phyloP scores from a whole-genome alignment of 2,329 filamentous ascomycete genomes.

The Colletotrichum noveboracense region DNA sequence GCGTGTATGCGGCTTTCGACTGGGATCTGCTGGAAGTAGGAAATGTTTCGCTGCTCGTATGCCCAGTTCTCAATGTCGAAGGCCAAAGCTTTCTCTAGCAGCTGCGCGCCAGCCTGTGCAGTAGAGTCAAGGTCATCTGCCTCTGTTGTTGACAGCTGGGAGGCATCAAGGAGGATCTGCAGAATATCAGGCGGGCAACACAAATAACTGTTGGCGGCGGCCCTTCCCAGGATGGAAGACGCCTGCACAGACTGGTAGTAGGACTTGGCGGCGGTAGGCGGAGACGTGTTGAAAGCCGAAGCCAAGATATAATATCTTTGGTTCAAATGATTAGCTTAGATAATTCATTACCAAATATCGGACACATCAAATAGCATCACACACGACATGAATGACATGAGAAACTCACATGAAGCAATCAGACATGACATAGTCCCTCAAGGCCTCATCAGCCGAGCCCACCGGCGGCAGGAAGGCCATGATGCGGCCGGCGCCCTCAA shows the following conservation, averaged over 20 bases:
- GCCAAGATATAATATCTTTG: slow-evolving; percentile 50
- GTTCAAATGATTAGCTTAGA: not conserved
- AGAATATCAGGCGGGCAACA: slow-evolving; percentile 51
- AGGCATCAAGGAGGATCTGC: slow-evolving; percentile 47
- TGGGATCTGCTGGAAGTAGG: slow-evolving; percentile 36
- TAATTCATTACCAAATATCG: not conserved
- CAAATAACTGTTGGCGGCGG: slow-evolving; percentile 50
- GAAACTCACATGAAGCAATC: slow-evolving; percentile 50
- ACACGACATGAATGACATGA: not conserved
- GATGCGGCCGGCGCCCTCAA: slow-evolving; percentile 50
- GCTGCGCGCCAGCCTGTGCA: slow-evolving; percentile 32
- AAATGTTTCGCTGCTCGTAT: slow-evolving; percentile 35
- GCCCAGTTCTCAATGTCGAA: slow-evolving; percentile 50
- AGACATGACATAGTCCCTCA: slow-evolving; percentile 51
- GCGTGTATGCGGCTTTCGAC: slow-evolving; percentile 43
- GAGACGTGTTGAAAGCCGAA: slow-evolving; percentile 45
- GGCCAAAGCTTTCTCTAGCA: slow-evolving; percentile 41
- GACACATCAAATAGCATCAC: not conserved
- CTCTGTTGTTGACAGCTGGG: slow-evolving; percentile 40
- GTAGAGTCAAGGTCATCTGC: slow-evolving; percentile 30
- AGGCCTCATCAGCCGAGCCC: slow-evolving; percentile 34
- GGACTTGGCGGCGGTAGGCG: slow-evolving; percentile 30
- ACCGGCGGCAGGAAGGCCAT: slow-evolving; percentile 44
- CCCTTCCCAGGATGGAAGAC: slow-evolving; percentile 40
- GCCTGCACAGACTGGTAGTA: slow-evolving; percentile 43